Conservation (phyloP, 2,329 filamentous ascomycete species). For the Cytospora schulzeri region DNA sequence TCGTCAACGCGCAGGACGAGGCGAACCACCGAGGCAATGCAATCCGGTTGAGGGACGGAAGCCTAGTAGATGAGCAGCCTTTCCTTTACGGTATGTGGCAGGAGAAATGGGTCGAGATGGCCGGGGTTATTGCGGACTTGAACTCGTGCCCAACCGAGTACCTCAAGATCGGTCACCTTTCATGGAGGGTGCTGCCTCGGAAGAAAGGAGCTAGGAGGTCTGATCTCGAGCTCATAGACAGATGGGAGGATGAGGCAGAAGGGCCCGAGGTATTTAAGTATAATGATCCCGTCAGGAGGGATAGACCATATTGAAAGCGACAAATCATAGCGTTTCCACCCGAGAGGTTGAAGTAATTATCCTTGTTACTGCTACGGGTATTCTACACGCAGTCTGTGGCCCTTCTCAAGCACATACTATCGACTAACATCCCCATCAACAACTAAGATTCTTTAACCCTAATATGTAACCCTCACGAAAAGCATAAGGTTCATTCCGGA, state of each 20-base stretch:
- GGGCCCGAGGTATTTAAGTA: conserved; percentile 9
- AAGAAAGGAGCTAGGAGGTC: background rate
- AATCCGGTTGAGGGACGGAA: conserved; percentile 6
- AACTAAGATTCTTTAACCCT: too few relatives aligned
- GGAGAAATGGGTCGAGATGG: conserved; percentile 16
- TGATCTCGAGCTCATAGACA: conserved; percentile 6
- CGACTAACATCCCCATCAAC: too few relatives aligned
- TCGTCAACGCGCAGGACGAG: conserved; percentile 2
- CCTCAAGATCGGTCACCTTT: conserved; percentile 22
- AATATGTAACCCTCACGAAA: too few relatives aligned
- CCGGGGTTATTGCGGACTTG: background rate
- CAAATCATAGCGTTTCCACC: too few relatives aligned
- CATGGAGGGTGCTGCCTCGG: conserved; percentile 11
- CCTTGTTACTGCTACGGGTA: too few relatives aligned
- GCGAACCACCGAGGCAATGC: conserved; percentile 15
- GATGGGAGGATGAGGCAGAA: conserved; percentile 20
- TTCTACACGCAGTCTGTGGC: too few relatives aligned
- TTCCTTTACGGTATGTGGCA: conserved; percentile 8
- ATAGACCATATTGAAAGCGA: conserved; percentile 9
- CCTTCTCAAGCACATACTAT: too few relatives aligned
- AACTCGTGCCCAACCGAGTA: conserved; percentile 12
- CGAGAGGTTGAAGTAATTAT: too few relatives aligned
- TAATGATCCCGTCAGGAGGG: conserved; percentile 16
- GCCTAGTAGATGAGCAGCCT: conserved; percentile 18
- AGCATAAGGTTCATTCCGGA: too few relatives aligned